Base-by-base conservation (phyloP, 805 yeast species). In the Candida manassasensis region DNA sequence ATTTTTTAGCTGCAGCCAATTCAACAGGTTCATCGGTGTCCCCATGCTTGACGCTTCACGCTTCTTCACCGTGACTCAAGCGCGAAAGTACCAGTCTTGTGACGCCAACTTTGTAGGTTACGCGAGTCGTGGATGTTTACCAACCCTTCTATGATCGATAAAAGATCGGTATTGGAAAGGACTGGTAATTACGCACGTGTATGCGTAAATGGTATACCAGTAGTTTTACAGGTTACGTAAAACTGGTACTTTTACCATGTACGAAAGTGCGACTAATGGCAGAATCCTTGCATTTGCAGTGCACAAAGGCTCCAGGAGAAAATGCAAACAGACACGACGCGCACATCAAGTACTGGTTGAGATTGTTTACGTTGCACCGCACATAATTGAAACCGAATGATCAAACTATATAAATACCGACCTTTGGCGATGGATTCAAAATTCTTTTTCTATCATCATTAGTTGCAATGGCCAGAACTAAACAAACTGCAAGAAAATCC, bases 401-500 rank as follows among this genome's bases (percentile, higher is more conserved):
- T 6, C 27, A 7, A 24, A 11, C 27, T 24, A 24, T 24, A 24
- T 24, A 24, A 24, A 24, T 24, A 24, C 43, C 42, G 43, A 44
- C 28, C 18, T 21, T 13, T 40, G 25, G n/a, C 12, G 30, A 18
- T 27, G 11, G 17, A 27, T 7, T 27, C 18, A 15, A 33, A 33
- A 34, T 32, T 35, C 29, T 39, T 21, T 27, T 17, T 27, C 17
- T 35, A 31, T 13, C 19, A 24, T 32, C 19, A 36, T 39, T 36
- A 31, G 29, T 10, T 13, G 34, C 9, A 30, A 65, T 65, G 71
- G 71, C 71, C 49, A 65, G 71, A 65, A 65, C 71, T 39, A 65
- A 65, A 44, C 71, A 65, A 61, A 65, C 71, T 32, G 71, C 71
- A 39, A 65, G 71, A 65, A 65, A 65, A 55, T 65, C 71, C 40